Percentiles rank a stretch among this genome's conserved stretches.
Evolutionary conservation across 2,329 filamentous ascomycete species (phyloP).

Genomic region (Aspergillus transmontanensis): DNA sequence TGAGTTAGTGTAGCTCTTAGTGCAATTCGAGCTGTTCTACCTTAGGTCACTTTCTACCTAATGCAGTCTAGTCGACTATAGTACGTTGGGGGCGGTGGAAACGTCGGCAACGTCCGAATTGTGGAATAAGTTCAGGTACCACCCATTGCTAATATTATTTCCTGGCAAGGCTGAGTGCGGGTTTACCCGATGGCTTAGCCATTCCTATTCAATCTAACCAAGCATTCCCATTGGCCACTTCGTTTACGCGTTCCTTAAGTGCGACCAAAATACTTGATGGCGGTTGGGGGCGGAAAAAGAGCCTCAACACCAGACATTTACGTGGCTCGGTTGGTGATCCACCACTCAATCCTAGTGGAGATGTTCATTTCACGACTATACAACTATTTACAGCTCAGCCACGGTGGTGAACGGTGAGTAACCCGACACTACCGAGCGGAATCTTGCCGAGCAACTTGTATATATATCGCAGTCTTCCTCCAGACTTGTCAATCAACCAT

Average conservation of each 20-base stretch:
- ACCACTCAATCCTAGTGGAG: neutral
- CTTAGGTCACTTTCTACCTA: no score
- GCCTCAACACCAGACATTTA: neutral
- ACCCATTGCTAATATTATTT: neutral
- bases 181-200: no score
- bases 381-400: neutral
- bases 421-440: neutral
- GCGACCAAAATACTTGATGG: neutral
- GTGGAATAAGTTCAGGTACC: neutral
- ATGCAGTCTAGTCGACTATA: no score
- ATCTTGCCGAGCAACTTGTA: no score
- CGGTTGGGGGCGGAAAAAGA: neutral
- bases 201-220: neutral
- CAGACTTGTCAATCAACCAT: neutral
- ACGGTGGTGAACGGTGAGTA: neutral
- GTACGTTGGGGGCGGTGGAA: neutral
- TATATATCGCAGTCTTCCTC: neutral
- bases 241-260: neutral
- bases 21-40: neutral
- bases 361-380: neutral
- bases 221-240: neutral
- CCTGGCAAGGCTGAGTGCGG: neutral
- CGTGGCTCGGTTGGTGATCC: no score
- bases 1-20: neutral
- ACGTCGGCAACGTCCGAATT: neutral